phyloP scores from a whole-genome alignment of 1,284 basidiomycete genomes.

The Sanghuangporus sanghuang region DNA sequence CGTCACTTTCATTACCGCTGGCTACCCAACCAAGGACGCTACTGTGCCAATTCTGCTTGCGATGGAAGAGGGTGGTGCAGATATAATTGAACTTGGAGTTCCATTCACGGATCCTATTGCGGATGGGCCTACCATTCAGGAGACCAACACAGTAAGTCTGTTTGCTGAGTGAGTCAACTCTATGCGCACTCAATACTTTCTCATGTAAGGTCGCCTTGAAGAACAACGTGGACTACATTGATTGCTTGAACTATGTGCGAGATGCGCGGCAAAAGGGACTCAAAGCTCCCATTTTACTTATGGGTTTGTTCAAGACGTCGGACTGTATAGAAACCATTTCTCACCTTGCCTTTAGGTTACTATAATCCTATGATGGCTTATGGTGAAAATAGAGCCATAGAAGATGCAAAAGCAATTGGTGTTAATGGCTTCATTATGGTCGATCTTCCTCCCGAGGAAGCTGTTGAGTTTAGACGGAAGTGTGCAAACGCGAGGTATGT shows the following conservation, averaged over 20 bases:
- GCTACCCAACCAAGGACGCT: slow-evolving; percentile 73
- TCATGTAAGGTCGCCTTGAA: slow-evolving; percentile 68
- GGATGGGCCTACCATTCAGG: slow-evolving; percentile 90
- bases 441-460: slow-evolving; percentile 97
- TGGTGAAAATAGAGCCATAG: slow-evolving; percentile 90
- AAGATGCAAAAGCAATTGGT: slow-evolving; percentile 83
- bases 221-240: slow-evolving; percentile 72
- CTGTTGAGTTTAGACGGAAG: slow-evolving; percentile 82
- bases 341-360: slow-evolving; percentile 60
- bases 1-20: slow-evolving; percentile 89
- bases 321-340: neutral
- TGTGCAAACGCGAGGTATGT: slow-evolving; percentile 77
- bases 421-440: slow-evolving; percentile 98
- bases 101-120: slow-evolving; percentile 97
- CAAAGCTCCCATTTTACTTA: slow-evolving; percentile 83
- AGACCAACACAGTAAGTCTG: slow-evolving; percentile 76
- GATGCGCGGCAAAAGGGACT: slow-evolving; percentile 82
- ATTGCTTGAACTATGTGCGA: slow-evolving; percentile 71
- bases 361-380: slow-evolving; percentile 96
- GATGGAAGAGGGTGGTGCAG: slow-evolving; percentile 89
- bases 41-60: slow-evolving; percentile 88
- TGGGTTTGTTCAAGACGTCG: slow-evolving; percentile 60
- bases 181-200: neutral
- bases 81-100: slow-evolving; percentile 94
- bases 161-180: neutral